Evolutionary conservation across 2,329 filamentous ascomycete genomes (phyloP).

Genomic region (Fusarium duplospermum): DNA sequence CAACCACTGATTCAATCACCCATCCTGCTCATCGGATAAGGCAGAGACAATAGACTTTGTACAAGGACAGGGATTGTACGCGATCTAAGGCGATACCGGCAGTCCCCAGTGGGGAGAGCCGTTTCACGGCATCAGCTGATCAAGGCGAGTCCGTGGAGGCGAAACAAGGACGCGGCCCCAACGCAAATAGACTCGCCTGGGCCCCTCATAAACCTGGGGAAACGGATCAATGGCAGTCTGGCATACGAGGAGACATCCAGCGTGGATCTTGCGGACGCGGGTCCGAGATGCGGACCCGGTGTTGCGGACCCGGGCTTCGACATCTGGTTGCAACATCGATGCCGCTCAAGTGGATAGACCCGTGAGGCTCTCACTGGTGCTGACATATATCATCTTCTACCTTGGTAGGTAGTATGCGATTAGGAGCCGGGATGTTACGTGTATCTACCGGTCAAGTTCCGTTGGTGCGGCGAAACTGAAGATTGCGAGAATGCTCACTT

Average conservation of each 20-base stretch:
- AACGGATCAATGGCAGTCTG: neutral
- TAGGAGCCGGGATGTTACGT: neutral
- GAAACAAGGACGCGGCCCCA: neutral
- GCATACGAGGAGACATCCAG: neutral
- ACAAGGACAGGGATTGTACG: neutral
- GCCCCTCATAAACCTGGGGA: neutral
- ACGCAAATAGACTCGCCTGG: neutral
- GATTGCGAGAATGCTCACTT: neutral
- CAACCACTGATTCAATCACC: neutral
- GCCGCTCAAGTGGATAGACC: neutral
- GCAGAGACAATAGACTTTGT: neutral
- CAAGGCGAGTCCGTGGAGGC: neutral
- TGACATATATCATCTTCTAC: neutral
- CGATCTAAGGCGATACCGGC: neutral
- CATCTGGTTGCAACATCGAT: neutral
- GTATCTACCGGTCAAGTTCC: neutral
- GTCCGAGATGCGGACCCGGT: neutral
- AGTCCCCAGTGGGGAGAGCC: neutral
- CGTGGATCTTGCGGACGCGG: neutral
- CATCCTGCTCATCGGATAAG: neutral
- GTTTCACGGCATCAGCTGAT: neutral
- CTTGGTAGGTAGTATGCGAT: neutral
- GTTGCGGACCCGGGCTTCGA: neutral
- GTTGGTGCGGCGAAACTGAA: neutral
- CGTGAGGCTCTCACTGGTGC: neutral